Percentiles rank a stretch among this genome's conserved stretches.
Conservation (phyloP, 2,329 filamentous ascomycete genomes). For the Monilinia fructigena region DNA sequence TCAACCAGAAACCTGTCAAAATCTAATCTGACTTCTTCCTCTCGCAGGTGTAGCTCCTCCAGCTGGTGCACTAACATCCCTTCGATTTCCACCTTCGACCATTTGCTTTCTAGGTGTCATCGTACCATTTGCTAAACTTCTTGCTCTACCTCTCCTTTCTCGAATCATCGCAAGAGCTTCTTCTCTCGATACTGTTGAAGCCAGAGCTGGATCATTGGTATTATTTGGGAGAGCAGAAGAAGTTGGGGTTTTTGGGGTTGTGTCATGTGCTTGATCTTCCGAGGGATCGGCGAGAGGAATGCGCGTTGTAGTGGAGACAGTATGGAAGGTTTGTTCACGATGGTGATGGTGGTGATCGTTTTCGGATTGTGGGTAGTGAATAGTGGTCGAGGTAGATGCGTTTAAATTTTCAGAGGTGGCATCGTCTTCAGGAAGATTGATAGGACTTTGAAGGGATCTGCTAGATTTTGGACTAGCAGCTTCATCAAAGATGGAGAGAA, state of each 20-base stretch:
- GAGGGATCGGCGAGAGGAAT: constrained; percentile 38
- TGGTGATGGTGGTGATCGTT: constrained; percentile 34
- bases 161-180: constrained; percentile 74
- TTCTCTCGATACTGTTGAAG: constrained; percentile 68
- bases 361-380: constrained; percentile 10
- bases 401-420: constrained; percentile 24
- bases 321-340: constrained; percentile 34
- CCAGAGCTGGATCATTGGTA: constrained; percentile 53
- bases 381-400: constrained; percentile 38
- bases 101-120: constrained; percentile 55
- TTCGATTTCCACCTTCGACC: constrained; percentile 32
- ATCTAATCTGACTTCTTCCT: constrained; percentile 26
- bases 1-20: not conserved
- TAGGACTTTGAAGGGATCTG: constrained; percentile 30
- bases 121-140: constrained; percentile 63
- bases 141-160: constrained; percentile 67
- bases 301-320: constrained; percentile 39
- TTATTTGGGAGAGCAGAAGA: constrained; percentile 25
- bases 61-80: constrained; percentile 39
- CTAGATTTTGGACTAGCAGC: constrained; percentile 41
- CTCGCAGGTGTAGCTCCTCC: constrained; percentile 33
- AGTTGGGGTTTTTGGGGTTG: constrained; percentile 24
- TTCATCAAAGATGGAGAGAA: constrained; percentile 60
- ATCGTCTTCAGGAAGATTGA: constrained; percentile 24
- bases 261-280: not conserved